Base-by-base conservation (phyloP, 495 filamentous ascomycete species). In the Aspergillus wentii region DNA sequence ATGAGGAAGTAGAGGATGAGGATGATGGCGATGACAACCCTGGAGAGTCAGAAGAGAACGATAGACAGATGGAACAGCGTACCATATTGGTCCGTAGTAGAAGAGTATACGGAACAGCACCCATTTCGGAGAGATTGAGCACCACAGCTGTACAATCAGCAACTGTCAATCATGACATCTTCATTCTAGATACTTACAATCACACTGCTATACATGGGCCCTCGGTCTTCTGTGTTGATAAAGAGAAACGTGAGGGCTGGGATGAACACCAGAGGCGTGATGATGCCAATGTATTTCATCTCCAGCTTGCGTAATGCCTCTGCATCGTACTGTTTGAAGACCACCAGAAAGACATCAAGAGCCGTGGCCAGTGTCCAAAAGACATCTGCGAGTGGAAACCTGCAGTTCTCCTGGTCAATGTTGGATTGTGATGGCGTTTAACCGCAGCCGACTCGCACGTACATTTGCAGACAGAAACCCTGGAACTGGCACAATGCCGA, bases 291-390 rank as follows among this genome's bases (percentile, higher is more conserved):
- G 38, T 69, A 74, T 28, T 60, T 66, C 32, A 54, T 44, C 45
- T 74, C 69, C 6, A 71, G 56, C 30, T 48, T 59, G 17, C 53
- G 53, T 21, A 74, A 37, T 13, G 46, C 44, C 38, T 57, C 53
- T 11, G 61, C 44, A 17, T 71, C 68, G 34, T 61, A 69, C 23
- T 49, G 60, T 19, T 56, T 50, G 33, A 66, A 67, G 25, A 73
- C 64, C n/a, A 69, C 66, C 6, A 71, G 52, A 32, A 59, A 66
- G 15, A 68, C 66, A 30, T 73, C 57, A 28, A 60, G 34, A 4
- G 68, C 65, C 66, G 70, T 73, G 17, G 58, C 61, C 0, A 71
- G 51, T n/a, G 68, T 70, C 68, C 68, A 73, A 1, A 66, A 30
- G 2, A 71, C 69, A 51, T 73, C 69, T n/a, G 69, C 63, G 2